Percentiles rank a stretch among this genome's conserved stretches.
Evolutionary conservation across 1,284 basidiomycete species (phyloP).

Genomic region (Chondrostereum purpureum): DNA sequence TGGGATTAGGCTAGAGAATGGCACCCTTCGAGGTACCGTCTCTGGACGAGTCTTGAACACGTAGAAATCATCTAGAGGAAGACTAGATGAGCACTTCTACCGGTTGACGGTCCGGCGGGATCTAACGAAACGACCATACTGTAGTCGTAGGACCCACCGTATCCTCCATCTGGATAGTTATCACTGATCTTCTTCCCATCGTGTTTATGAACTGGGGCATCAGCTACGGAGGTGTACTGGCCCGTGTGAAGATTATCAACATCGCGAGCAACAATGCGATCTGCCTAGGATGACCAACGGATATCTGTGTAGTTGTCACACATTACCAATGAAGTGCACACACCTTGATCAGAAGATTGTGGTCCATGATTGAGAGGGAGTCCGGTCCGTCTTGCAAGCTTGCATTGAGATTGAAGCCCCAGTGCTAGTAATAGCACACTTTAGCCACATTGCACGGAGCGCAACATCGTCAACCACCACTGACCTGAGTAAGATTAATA

Average conservation of each 20-base stretch:
- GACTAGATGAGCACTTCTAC: constrained; percentile 5
- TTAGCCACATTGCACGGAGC: neutral
- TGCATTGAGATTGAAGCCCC: constrained; percentile 75
- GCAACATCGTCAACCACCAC: neutral
- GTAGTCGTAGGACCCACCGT: constrained; percentile 44
- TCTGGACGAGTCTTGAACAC: constrained; percentile 34
- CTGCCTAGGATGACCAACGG: constrained; percentile 42
- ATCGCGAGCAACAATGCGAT: constrained; percentile 48
- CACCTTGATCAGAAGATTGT: constrained; percentile 55
- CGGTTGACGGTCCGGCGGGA: too few relatives aligned
- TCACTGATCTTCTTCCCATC: constrained; percentile 50
- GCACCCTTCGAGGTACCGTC: constrained; percentile 29
- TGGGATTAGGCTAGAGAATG: constrained; percentile 26
- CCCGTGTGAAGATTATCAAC: constrained; percentile 46
- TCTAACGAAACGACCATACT: neutral
- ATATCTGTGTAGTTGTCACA: constrained; percentile 2
- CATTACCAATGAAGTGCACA: constrained; percentile 2
- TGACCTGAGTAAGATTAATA: constrained; percentile 67
- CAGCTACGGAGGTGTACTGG: constrained; percentile 37
- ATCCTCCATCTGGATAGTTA: constrained; percentile 47
- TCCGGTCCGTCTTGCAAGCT: constrained; percentile 42
- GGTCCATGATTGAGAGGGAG: constrained; percentile 46
- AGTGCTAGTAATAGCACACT: too few relatives aligned
- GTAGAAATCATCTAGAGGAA: constrained; percentile 56
- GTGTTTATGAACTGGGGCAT: constrained; percentile 44